Evolutionary conservation across 495 filamentous ascomycete genomes (phyloP), one percentile per base, ranked within the genome.

Genomic region (Pseudoneurospora amorphoporcata): DNA sequence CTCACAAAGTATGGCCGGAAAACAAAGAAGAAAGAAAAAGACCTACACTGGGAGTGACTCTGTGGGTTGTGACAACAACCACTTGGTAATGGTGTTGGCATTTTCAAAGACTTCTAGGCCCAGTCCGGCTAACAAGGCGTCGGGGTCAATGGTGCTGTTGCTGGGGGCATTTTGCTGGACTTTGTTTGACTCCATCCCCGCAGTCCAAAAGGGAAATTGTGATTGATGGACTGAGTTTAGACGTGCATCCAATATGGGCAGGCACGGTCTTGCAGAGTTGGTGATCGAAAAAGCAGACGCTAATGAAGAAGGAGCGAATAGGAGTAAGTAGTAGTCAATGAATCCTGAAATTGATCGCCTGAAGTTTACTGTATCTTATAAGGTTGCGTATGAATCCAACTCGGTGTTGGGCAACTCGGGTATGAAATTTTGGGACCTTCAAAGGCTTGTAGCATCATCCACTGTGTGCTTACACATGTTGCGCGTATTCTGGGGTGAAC

Each of bases 71-170:
- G 29, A 75, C 68, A 76, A 41, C 16, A 81, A 40, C 79, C 79
- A 81, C 69, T 77, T 74, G 53, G 76, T 74, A 47, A 81, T 76
- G 69, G 79, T 80, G 43, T 80, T 80, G 45, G 78, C 79, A 73
- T 81, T 81, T 23, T 76, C 77, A 14, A 76, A 77, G 14, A 77
- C 75, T 9, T 70, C 73, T 2, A 70, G 32, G 14, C 71, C 47
- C 8, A 72, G 35, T 7, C 29, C 73, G 23, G 75, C 53, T 40
- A 80, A 47, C 35, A 72, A 17, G 32, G 45, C 23, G 29, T 41
- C 47, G 10, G 47, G 38, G 40, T 68, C 43, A 39, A 23, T 45
- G 32, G 68, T 69, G 35, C 8, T 19, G 37, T 16, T 69, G 35
- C 68, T 35, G 9, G 68, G 14, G 68, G 39, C 37, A 35, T 65